phyloP scores from a whole-genome alignment of 306 rosid species.

The Prinsepia uniflora region DNA sequence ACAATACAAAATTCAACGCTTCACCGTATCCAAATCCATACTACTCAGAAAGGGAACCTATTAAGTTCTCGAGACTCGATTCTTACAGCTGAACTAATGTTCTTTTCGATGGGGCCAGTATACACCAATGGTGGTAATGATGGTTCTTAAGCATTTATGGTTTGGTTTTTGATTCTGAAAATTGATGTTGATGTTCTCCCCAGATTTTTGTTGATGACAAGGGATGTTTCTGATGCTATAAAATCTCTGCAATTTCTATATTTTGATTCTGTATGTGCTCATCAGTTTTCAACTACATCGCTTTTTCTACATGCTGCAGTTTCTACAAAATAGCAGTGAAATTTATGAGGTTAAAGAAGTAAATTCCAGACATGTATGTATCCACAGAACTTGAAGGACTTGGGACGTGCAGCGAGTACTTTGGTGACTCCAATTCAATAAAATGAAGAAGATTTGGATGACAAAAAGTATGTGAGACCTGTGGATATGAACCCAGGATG shows the following conservation, averaged over 20 bases:
- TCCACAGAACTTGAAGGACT: no score
- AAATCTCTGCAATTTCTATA: neutral
- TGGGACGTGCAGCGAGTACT: no score
- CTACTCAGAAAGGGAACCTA: no score
- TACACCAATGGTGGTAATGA: neutral
- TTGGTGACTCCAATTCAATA: neutral
- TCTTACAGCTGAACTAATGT: neutral
- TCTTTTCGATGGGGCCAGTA: neutral
- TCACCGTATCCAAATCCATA: no score
- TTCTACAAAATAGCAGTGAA: neutral
- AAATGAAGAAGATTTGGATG: no score
- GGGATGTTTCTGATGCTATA: neutral
- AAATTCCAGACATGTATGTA: neutral
- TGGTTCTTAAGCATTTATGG: neutral
- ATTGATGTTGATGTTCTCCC: neutral
- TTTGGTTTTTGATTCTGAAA: neutral
- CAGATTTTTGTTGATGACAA: neutral
- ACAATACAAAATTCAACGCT: no score
- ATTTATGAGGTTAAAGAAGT: neutral
- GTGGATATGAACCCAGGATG: no score
- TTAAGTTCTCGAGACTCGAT: neutral
- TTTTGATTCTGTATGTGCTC: neutral
- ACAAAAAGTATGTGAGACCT: no score
- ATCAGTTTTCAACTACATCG: neutral
- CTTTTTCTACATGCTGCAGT: conserved; percentile 4